Conservation (phyloP, 768 basidiomycete species). For the Mycena albidolilacea region DNA sequence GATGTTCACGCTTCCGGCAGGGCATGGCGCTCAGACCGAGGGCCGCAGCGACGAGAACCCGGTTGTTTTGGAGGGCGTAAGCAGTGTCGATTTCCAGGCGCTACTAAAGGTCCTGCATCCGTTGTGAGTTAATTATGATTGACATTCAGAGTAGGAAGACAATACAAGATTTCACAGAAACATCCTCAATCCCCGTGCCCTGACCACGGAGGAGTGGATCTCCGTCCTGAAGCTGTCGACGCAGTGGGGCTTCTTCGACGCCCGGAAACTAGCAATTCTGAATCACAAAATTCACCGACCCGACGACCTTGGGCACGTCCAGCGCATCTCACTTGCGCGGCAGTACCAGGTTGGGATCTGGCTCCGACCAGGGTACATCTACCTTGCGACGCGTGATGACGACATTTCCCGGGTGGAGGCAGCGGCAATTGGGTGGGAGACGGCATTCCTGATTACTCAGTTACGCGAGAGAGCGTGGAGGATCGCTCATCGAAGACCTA, state of each 20-base stretch:
- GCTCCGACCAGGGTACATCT: slow-evolving; percentile 49
- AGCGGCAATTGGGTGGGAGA: slow-evolving; percentile 30
- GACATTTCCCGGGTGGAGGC: slow-evolving; percentile 39
- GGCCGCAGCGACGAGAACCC: slow-evolving; percentile 48
- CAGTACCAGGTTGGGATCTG: slow-evolving; percentile 44
- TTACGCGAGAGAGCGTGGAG: slow-evolving; percentile 23
- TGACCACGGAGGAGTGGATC: slow-evolving; percentile 46
- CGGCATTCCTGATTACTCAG: slow-evolving; percentile 26
- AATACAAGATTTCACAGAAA: not conserved
- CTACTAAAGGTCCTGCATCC: slow-evolving; percentile 46
- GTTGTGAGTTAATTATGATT: slow-evolving; percentile 37
- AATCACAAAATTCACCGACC: slow-evolving; percentile 30
- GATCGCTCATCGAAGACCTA: not conserved
- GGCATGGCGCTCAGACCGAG: slow-evolving; percentile 36
- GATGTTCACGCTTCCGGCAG: no score
- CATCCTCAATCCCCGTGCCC: slow-evolving; percentile 16
- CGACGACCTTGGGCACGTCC: slow-evolving; percentile 40
- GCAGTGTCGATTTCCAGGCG: slow-evolving; percentile 41
- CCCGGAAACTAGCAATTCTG: slow-evolving; percentile 45
- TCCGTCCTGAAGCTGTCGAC: slow-evolving; percentile 48
- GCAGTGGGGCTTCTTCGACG: slow-evolving; percentile 47
- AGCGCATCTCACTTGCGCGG: slow-evolving; percentile 45
- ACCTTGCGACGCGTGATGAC: slow-evolving; percentile 43
- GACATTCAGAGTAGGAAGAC: not conserved
- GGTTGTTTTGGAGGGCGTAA: slow-evolving; percentile 46